Percentiles rank a stretch among this genome's conserved stretches.
Evolutionary conservation across 1,284 basidiomycete species (phyloP).

Genomic region (Gymnopus androsaceus): DNA sequence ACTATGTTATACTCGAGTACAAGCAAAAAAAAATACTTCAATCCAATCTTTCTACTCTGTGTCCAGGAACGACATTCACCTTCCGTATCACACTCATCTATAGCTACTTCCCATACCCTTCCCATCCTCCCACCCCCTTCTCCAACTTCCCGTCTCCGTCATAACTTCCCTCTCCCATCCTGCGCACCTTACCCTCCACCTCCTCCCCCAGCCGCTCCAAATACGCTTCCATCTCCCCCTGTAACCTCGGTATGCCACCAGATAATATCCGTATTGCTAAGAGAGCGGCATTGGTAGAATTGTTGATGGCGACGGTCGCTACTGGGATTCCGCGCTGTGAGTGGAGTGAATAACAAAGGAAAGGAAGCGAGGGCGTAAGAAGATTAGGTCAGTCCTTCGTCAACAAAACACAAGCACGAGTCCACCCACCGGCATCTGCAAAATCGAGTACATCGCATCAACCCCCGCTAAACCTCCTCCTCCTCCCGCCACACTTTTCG

Average conservation of each 20-base stretch:
- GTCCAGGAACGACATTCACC: too few relatives aligned
- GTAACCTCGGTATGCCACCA: constrained; percentile 68
- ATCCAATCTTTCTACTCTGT: too few relatives aligned
- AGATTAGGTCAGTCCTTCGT: too few relatives aligned
- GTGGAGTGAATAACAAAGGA: constrained; percentile 10
- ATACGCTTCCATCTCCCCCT: constrained; percentile 76
- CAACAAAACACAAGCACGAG: too few relatives aligned
- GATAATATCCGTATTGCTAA: constrained; percentile 90
- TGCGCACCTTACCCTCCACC: constrained; percentile 83
- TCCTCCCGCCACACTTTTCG: neutral
- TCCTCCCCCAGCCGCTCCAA: constrained; percentile 77
- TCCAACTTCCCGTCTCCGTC: constrained; percentile 61
- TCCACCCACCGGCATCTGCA: constrained; percentile 93
- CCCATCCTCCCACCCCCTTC: neutral
- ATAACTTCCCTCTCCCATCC: constrained; percentile 82
- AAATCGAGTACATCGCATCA: constrained; percentile 94
- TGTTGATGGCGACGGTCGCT: constrained; percentile 97
- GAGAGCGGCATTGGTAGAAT: constrained; percentile 91
- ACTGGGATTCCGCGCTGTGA: constrained; percentile 90
- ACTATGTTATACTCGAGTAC: too few relatives aligned
- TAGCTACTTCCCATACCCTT: neutral
- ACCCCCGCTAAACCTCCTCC: constrained; percentile 94
- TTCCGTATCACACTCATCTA: too few relatives aligned
- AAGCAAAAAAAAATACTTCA: too few relatives aligned
- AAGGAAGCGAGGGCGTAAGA: neutral